A percentile compares a stretch with the other conserved stretches of the same genome.
Conservation (phyloP, 2,329 filamentous ascomycete species). For the Alternaria solani region DNA sequence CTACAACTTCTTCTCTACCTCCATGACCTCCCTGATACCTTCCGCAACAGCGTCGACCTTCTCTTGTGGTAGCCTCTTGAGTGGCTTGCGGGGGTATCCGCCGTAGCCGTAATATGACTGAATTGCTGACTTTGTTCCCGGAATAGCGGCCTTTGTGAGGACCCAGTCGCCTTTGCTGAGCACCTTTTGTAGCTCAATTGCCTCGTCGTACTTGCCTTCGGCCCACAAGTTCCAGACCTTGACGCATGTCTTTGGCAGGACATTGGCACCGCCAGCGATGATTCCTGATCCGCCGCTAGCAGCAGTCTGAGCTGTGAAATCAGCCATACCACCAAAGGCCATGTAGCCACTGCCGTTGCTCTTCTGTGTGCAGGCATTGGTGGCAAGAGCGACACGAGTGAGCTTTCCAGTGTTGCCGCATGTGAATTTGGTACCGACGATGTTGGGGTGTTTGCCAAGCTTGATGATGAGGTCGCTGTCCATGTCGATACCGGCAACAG, state of each 20-base stretch:
- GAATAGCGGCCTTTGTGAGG: slow-evolving; percentile 81
- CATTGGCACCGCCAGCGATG: slow-evolving; percentile 85
- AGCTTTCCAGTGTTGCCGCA: slow-evolving; percentile 91
- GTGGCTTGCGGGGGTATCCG: slow-evolving; percentile 75
- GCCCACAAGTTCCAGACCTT: slow-evolving; percentile 79
- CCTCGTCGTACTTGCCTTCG: slow-evolving; percentile 77
- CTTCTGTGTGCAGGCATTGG: slow-evolving; percentile 73
- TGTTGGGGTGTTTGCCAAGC: slow-evolving; percentile 81
- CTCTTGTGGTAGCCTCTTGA: slow-evolving; percentile 70
- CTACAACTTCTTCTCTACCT: slow-evolving; percentile 63
- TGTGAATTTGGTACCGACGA: slow-evolving; percentile 89
- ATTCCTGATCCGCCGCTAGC: slow-evolving; percentile 81
- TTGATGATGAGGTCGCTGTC: slow-evolving; percentile 86
- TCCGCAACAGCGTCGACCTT: slow-evolving; percentile 56
- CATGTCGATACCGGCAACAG: slow-evolving; percentile 86
- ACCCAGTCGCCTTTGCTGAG: slow-evolving; percentile 83
- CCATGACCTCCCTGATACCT: slow-evolving; percentile 67
- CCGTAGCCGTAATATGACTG: slow-evolving; percentile 85
- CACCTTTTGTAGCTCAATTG: slow-evolving; percentile 77
- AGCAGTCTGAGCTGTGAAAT: slow-evolving; percentile 85
- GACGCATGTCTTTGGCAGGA: slow-evolving; percentile 83
- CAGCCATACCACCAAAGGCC: slow-evolving; percentile 86
- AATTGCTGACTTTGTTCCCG: slow-evolving; percentile 85
- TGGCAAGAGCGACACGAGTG: slow-evolving; percentile 78
- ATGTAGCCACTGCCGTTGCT: slow-evolving; percentile 67